Base-by-base conservation (phyloP, 2,329 filamentous ascomycete species). In the Penicillium sp. region DNA sequence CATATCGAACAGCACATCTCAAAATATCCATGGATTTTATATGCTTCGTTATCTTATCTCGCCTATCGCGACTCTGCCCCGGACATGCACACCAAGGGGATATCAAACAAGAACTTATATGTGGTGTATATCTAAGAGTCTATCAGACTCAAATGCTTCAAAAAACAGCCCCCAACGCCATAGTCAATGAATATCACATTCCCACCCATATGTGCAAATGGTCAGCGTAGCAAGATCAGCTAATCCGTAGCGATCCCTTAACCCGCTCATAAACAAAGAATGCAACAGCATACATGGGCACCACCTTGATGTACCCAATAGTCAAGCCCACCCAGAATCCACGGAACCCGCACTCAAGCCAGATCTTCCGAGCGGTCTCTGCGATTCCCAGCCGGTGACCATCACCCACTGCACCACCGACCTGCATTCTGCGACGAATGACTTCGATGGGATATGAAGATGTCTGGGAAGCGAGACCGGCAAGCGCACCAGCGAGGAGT, bases 371-470 rank as follows among this genome's bases (percentile, higher is more conserved):
- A 3, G 87, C 87, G 1, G 93, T 96, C 75, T 97, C 93, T 14
- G 78, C 77, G 59, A 99, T 90, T 47, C 86, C 81, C 43, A 96
- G 75, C 43, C 89, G 80, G 64, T 85, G 90, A 0, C 93, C 92
- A 70, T 97, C 92, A 1, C 94, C 94, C 0, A 97, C 91, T 0
- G 93, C 92, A 10, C 93, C 94, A 45, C 91, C 90, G 13, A 99
- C 94, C 72, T 99, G 94, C 93, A 99, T 97, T 45, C 94, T 83
- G 59, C 94, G 83, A 56, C 94, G 81, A 54, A 97, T 88, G 14
- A 99, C 90, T 73, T 99, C 94, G 3, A 99, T 80, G 5, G 94
- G 94, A 72, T 99, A 99, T 14, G 92, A 95, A 0, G 88, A 85
- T 0, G 93, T 96, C 74, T 99, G 94, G 7, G 91, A 92, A 1